Evolutionary conservation across 495 filamentous ascomycete species (phyloP).

Genomic region (Beverwykella pulmonaria): DNA sequence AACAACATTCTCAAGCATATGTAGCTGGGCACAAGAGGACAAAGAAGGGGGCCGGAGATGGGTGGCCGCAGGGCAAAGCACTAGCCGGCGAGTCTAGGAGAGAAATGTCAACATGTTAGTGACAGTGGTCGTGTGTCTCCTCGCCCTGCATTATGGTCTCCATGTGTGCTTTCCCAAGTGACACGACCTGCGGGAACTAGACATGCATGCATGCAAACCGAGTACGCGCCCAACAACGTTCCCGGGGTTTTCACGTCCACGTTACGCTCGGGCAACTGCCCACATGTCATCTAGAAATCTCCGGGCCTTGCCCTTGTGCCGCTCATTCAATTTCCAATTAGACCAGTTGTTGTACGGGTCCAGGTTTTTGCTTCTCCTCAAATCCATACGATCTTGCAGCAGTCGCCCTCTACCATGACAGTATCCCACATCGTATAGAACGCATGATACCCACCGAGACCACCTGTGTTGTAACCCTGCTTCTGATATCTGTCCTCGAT

Average conservation of each 20-base stretch:
- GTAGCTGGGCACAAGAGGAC: too few relatives aligned
- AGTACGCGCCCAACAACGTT: not conserved
- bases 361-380: conserved; percentile 11
- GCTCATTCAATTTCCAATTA: conserved; percentile 15
- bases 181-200: conserved; percentile 3
- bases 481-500: conserved; percentile 13
- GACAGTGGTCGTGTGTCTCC: not conserved
- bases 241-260: not conserved
- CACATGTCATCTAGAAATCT: conserved; percentile 14
- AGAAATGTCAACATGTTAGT: not conserved
- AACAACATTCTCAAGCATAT: too few relatives aligned
- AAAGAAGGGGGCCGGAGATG: too few relatives aligned
- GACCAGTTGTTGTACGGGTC: conserved; percentile 18
- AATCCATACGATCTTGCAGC: conserved; percentile 25
- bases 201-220: not conserved
- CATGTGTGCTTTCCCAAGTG: not conserved
- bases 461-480: conserved; percentile 23
- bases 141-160: not conserved
- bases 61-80: too few relatives aligned
- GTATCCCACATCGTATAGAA: conserved; percentile 20
- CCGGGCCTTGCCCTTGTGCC: conserved; percentile 26
- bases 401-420: conserved; percentile 17
- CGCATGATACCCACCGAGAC: not conserved
- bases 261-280: conserved; percentile 1
- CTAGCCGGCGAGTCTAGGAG: not conserved